Conservation (phyloP, 805 yeast species). For the Lipomyces yamanashiensis region DNA sequence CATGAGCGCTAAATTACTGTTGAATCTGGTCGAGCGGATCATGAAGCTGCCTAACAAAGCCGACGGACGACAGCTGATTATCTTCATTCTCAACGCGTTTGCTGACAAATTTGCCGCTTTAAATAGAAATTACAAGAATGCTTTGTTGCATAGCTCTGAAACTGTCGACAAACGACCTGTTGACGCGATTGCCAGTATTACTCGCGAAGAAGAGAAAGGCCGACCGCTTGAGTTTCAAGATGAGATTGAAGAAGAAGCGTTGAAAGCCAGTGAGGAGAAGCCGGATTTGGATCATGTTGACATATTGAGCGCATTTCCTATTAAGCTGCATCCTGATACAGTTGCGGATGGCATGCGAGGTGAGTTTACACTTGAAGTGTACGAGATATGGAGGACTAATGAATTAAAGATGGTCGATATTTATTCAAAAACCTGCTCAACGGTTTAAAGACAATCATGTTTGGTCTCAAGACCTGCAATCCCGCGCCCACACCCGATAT, state of each 20-base stretch:
- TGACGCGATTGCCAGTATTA: conserved; percentile 32
- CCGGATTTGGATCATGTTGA: conserved; percentile 49
- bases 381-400: background rate
- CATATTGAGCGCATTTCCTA: conserved; percentile 57
- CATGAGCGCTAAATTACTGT: conserved; percentile 89
- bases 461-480: conserved; percentile 85
- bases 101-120: conserved; percentile 78
- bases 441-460: conserved; percentile 85
- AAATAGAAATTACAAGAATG: conserved; percentile 64
- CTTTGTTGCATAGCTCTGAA: conserved; percentile 29
- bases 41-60: conserved; percentile 78
- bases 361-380: background rate
- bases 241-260: conserved; percentile 16
- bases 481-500: conserved; percentile 68
- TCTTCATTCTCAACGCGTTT: conserved; percentile 86
- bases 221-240: conserved; percentile 36
- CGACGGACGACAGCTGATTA: conserved; percentile 78
- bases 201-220: conserved; percentile 34
- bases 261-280: conserved; percentile 11
- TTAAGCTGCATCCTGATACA: conserved; percentile 57
- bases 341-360: conserved; percentile 57
- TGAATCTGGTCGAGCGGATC: conserved; percentile 87
- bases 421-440: conserved; percentile 87
- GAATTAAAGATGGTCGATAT: conserved; percentile 81
- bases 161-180: conserved; percentile 32